Evolutionary conservation across 1,139 yeast genomes (phyloP).

Genomic region (Meyerozyma sp.): DNA sequence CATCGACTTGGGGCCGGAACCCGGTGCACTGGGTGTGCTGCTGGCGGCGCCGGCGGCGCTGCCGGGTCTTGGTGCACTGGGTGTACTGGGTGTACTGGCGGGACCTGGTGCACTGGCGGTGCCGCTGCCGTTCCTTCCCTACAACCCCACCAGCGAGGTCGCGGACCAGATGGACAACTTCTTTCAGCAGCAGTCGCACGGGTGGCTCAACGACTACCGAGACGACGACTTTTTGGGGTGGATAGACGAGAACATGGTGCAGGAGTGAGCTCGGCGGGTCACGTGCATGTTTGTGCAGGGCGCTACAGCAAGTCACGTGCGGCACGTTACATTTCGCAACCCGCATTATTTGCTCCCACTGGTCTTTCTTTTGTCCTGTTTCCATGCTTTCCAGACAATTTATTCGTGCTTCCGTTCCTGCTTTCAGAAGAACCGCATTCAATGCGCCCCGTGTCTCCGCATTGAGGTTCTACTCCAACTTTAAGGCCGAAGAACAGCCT

Average conservation of each 20-base stretch:
- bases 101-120: conserved; percentile 10
- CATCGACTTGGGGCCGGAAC: conserved; percentile 1
- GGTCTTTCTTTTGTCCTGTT: neutral
- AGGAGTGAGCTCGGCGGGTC: too few species aligned
- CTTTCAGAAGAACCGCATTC: neutral
- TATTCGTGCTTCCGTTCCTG: neutral
- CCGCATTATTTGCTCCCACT: neutral
- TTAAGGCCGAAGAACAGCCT: conserved; percentile 60
- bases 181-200: conserved; percentile 77
- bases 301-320: neutral
- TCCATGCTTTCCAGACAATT: neutral
- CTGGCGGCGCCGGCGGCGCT: conserved; percentile 1
- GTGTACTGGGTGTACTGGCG: too few species aligned
- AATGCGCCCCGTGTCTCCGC: neutral
- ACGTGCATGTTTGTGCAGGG: too few species aligned
- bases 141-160: conserved; percentile 13
- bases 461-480: conserved; percentile 32
- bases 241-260: conserved; percentile 63
- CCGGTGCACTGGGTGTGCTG: conserved; percentile 2
- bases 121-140: conserved; percentile 9
- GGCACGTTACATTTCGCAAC: neutral
- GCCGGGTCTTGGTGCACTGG: conserved; percentile 2
- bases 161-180: conserved; percentile 48
- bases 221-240: conserved; percentile 91
- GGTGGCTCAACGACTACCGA: conserved; percentile 65